These are phyloP conservation scores for Tuctoria greenei DNA, from an alignment of 176 grass and related monocot species.

Conservation along the genomic window DNA sequence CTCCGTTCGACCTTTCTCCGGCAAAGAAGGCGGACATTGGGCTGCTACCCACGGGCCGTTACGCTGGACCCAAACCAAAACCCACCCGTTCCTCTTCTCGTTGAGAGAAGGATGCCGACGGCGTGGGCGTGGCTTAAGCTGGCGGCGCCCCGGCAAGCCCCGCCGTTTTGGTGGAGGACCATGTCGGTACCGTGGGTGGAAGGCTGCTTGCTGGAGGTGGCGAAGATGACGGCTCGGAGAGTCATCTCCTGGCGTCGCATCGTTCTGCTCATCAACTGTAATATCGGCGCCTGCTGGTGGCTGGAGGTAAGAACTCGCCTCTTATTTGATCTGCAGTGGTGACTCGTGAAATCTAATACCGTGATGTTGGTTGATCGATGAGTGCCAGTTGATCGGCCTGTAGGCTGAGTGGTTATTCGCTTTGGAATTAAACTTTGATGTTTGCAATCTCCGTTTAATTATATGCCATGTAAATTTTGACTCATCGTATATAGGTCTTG, in stretches of 20 bases:
- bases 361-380: too few species aligned
- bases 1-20: neutral
- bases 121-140: slow-evolving; percentile 10
- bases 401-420: neutral
- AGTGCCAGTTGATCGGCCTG: neutral
- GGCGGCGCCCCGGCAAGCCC: neutral
- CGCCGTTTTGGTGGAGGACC: neutral
- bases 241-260: slow-evolving; percentile 46
- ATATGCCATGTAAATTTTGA: neutral
- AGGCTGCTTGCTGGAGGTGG: slow-evolving; percentile 35
- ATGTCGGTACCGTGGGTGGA: slow-evolving; percentile 29
- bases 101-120: slow-evolving; percentile 34
- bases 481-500: too few species aligned
- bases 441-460: neutral
- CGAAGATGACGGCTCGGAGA: slow-evolving; percentile 44
- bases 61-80: neutral
- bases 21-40: neutral
- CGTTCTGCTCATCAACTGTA: neutral
- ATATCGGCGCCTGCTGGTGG: slow-evolving; percentile 16
- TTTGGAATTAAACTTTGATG: neutral
- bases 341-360: neutral
- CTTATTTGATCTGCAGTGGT: neutral
- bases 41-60: neutral
- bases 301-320: neutral
- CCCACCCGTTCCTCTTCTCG: neutral